Evolutionary conservation across 768 basidiomycete genomes (phyloP).

Genomic region (Lactarius akahatsu): DNA sequence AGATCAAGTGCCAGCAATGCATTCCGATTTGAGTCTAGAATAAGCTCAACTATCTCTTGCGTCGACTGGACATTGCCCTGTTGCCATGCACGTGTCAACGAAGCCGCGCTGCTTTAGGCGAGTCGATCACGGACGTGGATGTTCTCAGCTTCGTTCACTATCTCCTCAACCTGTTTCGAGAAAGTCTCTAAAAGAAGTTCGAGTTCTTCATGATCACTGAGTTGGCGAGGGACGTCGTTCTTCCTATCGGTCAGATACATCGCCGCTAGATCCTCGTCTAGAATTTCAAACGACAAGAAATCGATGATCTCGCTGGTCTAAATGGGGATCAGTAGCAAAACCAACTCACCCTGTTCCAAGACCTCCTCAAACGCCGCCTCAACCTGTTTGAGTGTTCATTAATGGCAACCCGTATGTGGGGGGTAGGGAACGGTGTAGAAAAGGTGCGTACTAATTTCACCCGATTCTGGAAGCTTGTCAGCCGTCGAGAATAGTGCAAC

Average conservation of each 20-base stretch:
- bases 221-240: constrained; percentile 54
- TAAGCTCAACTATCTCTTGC: constrained; percentile 96
- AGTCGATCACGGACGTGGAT: constrained; percentile 57
- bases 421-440: constrained; percentile 8
- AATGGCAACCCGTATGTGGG: constrained; percentile 5
- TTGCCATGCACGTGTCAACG: constrained; percentile 6
- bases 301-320: neutral
- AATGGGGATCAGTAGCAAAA: constrained; percentile 9
- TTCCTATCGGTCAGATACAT: constrained; percentile 95
- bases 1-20: constrained; percentile 87
- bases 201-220: constrained; percentile 87
- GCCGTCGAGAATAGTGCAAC: constrained; percentile 86
- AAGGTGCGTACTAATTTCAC: constrained; percentile 65
- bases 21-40: constrained; percentile 95
- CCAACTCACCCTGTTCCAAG: constrained; percentile 69
- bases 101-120: neutral
- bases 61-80: constrained; percentile 94
- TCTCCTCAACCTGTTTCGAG: constrained; percentile 94
- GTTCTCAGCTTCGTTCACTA: constrained; percentile 88
- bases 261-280: constrained; percentile 91
- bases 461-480: constrained; percentile 88
- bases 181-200: constrained; percentile 94
- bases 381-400: constrained; percentile 48
- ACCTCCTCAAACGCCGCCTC: constrained; percentile 91
- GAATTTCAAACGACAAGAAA: neutral